Conservation (phyloP, 1,284 basidiomycete genomes). For the Puccinia horiana region DNA sequence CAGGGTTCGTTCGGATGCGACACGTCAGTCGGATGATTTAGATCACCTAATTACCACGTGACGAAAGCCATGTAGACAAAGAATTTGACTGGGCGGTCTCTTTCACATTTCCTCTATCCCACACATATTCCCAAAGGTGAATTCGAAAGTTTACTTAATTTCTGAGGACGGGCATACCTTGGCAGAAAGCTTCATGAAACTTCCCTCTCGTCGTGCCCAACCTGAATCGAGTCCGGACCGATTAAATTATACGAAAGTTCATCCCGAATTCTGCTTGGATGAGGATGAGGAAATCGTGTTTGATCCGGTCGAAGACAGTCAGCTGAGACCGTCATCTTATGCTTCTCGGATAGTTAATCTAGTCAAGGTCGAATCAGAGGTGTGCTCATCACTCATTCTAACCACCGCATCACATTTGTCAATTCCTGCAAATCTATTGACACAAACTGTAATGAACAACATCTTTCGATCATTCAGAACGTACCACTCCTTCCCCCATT, state of each 20-base stretch:
- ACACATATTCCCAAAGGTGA: conserved; percentile 8
- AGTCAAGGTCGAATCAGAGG: conserved; percentile 27
- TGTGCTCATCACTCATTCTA: neutral
- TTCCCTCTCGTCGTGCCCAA: conserved; percentile 17
- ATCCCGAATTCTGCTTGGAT: conserved; percentile 15
- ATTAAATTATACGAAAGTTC: conserved; percentile 24
- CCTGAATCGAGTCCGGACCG: neutral
- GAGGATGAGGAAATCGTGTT: conserved; percentile 46
- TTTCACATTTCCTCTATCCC: neutral
- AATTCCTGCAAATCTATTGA: neutral
- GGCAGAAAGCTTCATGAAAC: conserved; percentile 41
- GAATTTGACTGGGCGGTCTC: conserved; percentile 11
- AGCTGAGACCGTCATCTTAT: conserved; percentile 14
- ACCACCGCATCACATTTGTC: neutral
- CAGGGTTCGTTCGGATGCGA: conserved; percentile 20
- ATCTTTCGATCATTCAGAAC: neutral
- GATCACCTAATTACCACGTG: neutral
- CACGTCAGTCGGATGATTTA: conserved; percentile 24
- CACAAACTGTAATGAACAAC: neutral
- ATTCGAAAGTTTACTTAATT: conserved; percentile 36
- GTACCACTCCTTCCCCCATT: conserved; percentile 6
- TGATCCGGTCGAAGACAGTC: conserved; percentile 38
- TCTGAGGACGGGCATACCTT: conserved; percentile 17
- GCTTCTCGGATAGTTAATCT: conserved; percentile 22
- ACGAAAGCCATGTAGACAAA: neutral